Percentiles rank a stretch among this genome's conserved stretches.
Conservation (phyloP, 805 yeast genomes). For the Ogataea pilisensis region DNA sequence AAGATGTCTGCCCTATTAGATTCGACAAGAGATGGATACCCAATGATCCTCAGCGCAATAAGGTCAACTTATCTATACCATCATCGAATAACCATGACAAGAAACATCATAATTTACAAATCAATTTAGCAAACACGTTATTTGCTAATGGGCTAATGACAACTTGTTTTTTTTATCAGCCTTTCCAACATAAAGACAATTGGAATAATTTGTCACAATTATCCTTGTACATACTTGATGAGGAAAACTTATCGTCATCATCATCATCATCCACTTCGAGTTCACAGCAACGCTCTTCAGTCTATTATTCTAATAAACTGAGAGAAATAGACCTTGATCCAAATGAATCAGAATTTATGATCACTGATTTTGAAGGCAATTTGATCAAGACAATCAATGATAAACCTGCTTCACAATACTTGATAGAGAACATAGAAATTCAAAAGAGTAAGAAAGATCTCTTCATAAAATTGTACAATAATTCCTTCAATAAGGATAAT, state of each 20-base stretch:
- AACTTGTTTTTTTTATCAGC: slow-evolving; percentile 22
- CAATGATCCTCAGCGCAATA: slow-evolving; percentile 5
- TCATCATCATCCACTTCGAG: not conserved
- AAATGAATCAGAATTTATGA: slow-evolving; percentile 27
- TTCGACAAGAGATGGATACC: slow-evolving; percentile 9
- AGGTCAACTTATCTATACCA: not conserved
- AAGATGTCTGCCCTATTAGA: slow-evolving; percentile 9
- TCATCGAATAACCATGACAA: not conserved
- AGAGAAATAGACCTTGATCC: slow-evolving; percentile 8
- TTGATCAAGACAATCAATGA: slow-evolving; percentile 53
- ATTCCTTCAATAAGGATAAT: not conserved
- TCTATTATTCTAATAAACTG: slow-evolving; percentile 14
- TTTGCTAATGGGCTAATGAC: slow-evolving; percentile 22
- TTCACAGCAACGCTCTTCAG: no score
- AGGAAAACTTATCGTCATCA: not conserved
- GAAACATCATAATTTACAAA: not conserved
- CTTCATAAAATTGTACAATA: slow-evolving; percentile 21
- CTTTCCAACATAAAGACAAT: slow-evolving; percentile 8
- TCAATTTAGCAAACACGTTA: slow-evolving; percentile 24
- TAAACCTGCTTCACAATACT: slow-evolving; percentile 51
- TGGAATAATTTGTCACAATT: slow-evolving; percentile 11
- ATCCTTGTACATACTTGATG: slow-evolving; percentile 3
- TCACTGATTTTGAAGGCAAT: slow-evolving; percentile 54
- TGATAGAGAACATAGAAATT: slow-evolving; percentile 42
- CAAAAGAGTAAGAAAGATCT: slow-evolving; percentile 23